phyloP scores from a whole-genome alignment of 176 grass and related monocot genomes.

The Aegilops tauschii region DNA sequence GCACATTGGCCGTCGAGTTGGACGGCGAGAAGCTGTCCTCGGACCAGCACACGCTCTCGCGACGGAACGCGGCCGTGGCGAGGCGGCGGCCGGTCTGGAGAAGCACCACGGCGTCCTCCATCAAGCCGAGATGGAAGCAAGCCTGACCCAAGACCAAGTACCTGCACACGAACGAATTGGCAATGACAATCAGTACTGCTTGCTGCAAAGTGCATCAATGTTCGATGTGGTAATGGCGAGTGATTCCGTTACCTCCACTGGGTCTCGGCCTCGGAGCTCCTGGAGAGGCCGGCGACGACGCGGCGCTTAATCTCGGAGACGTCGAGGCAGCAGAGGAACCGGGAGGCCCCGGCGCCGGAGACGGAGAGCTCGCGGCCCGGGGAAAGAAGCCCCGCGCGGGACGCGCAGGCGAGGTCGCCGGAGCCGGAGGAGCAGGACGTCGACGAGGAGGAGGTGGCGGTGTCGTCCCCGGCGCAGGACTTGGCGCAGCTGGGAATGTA shows the following conservation, averaged over 20 bases:
- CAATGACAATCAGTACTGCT: background rate
- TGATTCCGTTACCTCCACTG: slow-evolving; percentile 60
- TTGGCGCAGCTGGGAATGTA: slow-evolving; percentile 80
- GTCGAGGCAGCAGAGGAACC: slow-evolving; percentile 69
- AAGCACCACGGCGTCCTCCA: slow-evolving; percentile 84
- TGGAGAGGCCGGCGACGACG: slow-evolving; percentile 55
- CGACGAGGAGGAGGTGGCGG: background rate
- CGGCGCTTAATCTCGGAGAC: slow-evolving; percentile 66
- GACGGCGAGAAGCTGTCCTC: slow-evolving; percentile 73
- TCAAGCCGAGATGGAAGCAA: slow-evolving; percentile 83
- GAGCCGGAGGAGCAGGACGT: slow-evolving; percentile 36
- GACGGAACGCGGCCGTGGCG: slow-evolving; percentile 73
- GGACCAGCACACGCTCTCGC: slow-evolving; percentile 73
- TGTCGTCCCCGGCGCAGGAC: slow-evolving; percentile 22
- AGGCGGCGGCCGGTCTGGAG: slow-evolving; percentile 82
- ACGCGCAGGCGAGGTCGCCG: slow-evolving; percentile 24
- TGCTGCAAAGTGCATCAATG: no score
- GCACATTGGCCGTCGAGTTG: background rate
- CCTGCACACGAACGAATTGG: slow-evolving; percentile 24
- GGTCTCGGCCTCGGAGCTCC: slow-evolving; percentile 31
- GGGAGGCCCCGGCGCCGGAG: slow-evolving; percentile 14
- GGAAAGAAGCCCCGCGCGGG: slow-evolving; percentile 53
- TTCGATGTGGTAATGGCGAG: background rate
- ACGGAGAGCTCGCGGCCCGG: slow-evolving; percentile 42
- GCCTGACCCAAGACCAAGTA: slow-evolving; percentile 83